These are phyloP conservation scores for Trichoderma sp. DNA, from an alignment of 2,329 filamentous ascomycete species.

Conservation along the genomic window DNA sequence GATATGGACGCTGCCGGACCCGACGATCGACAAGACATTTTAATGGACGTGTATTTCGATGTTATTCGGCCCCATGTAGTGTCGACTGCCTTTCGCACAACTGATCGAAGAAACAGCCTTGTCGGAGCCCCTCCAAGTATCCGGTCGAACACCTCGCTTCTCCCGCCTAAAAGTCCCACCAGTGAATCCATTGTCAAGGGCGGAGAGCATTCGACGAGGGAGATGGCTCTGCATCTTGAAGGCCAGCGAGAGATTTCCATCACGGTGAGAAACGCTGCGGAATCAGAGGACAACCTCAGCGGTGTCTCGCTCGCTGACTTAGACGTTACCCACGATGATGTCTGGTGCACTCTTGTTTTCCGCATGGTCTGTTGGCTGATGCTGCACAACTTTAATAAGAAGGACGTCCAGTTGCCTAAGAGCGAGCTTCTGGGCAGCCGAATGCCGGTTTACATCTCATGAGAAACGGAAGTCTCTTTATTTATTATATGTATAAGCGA, in stretches of 20 bases:
- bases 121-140: slow-evolving; percentile 24
- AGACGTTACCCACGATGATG: slow-evolving; percentile 36
- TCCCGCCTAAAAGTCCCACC: not conserved
- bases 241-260: not conserved
- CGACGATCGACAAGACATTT: slow-evolving; percentile 47
- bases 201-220: slow-evolving; percentile 3
- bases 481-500: not conserved
- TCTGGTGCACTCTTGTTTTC: slow-evolving; percentile 56
- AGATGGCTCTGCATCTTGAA: not conserved
- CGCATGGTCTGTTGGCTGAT: slow-evolving; percentile 58
- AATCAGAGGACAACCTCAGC: not conserved
- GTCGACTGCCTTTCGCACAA: slow-evolving; percentile 31
- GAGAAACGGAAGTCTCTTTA: not conserved
- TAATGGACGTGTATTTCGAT: slow-evolving; percentile 54
- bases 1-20: slow-evolving; percentile 47
- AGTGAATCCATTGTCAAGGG: not conserved
- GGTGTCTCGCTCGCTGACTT: slow-evolving; percentile 25
- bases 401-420: slow-evolving; percentile 51
- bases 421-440: slow-evolving; percentile 53
- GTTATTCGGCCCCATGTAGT: slow-evolving; percentile 42
- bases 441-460: slow-evolving; percentile 54
- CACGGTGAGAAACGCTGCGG: not conserved
- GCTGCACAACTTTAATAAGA: slow-evolving; percentile 55
- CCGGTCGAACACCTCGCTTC: slow-evolving; percentile 14
- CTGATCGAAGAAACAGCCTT: slow-evolving; percentile 28